Conservation (phyloP, 352 stramenopile genomes). For the Phytophthora tentaculata region DNA sequence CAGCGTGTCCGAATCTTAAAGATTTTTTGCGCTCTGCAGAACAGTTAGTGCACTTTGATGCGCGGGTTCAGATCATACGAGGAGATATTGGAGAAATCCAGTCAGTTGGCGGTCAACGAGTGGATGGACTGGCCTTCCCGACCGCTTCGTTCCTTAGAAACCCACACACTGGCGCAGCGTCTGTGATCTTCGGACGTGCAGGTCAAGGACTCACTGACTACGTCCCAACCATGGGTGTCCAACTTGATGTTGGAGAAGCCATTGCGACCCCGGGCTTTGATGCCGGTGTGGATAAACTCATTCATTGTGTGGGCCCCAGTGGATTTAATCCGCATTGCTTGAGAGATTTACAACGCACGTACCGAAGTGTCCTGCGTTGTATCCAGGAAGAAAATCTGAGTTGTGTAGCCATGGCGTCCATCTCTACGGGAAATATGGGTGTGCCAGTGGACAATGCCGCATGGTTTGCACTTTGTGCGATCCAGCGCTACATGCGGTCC, state of each 20-base stretch:
- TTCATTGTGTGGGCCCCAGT: conserved; percentile 66
- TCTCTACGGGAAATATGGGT: conserved; percentile 70
- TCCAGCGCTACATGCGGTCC: conserved; percentile 56
- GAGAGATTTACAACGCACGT: conserved; percentile 38
- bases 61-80: conserved; percentile 40
- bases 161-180: conserved; percentile 34
- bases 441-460: conserved; percentile 44
- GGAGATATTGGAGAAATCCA: conserved; percentile 53
- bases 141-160: conserved; percentile 35
- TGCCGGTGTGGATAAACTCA: conserved; percentile 57
- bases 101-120: conserved; percentile 15
- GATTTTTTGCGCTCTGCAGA: conserved; percentile 43
- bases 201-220: conserved; percentile 32
- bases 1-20: conserved; percentile 33
- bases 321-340: conserved; percentile 31
- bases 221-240: conserved; percentile 22
- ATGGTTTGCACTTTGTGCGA: conserved; percentile 51
- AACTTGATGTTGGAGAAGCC: conserved; percentile 38
- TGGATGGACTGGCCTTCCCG: conserved; percentile 49
- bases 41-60: conserved; percentile 48
- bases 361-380: conserved; percentile 44
- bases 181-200: conserved; percentile 40
- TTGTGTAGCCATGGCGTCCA: conserved; percentile 67
- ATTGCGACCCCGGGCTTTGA: conserved; percentile 58
- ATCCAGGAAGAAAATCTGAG: conserved; percentile 46